Evolutionary conservation across 78 protist species (phyloP).

Genomic region (Dictyostelium brefeldianum): DNA sequence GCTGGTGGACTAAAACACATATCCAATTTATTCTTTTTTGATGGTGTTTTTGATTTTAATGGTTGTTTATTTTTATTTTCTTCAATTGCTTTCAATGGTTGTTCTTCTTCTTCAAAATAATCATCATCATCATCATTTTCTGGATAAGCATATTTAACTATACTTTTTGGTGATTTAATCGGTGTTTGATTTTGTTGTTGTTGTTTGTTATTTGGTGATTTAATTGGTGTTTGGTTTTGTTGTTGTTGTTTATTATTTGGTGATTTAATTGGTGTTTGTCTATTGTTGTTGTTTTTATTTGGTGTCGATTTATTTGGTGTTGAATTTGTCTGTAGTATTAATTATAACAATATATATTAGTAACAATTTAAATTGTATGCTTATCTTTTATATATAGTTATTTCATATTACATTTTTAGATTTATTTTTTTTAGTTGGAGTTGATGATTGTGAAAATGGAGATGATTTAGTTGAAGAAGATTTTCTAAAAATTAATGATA

Average conservation of each 20-base stretch:
- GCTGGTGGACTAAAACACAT: constrained; percentile 2
- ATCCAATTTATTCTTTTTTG: not conserved
- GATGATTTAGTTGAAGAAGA: no score
- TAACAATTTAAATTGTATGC: not conserved
- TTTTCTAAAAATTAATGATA: constrained; percentile 6
- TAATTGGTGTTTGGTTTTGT: not conserved
- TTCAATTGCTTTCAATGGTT: not conserved
- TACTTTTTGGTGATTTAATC: constrained; percentile 1
- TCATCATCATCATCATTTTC: not conserved
- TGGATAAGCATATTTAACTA: not conserved
- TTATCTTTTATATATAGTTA: no score
- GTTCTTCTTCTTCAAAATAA: not conserved
- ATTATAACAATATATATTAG: no score
- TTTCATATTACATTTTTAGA: no score
- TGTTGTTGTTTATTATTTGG: not conserved
- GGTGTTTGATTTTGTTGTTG: constrained; percentile 8
- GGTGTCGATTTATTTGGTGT: not conserved
- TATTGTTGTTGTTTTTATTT: not conserved
- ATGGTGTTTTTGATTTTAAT: not conserved
- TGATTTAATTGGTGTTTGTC: constrained; percentile 12
- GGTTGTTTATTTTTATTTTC: not conserved
- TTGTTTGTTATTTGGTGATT: not conserved
- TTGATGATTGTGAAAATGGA: no score
- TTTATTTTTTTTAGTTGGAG: no score
- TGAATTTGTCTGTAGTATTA: not conserved